phyloP scores from a whole-genome alignment of 176 grass and related monocot genomes.

The Eleusine coracana region DNA sequence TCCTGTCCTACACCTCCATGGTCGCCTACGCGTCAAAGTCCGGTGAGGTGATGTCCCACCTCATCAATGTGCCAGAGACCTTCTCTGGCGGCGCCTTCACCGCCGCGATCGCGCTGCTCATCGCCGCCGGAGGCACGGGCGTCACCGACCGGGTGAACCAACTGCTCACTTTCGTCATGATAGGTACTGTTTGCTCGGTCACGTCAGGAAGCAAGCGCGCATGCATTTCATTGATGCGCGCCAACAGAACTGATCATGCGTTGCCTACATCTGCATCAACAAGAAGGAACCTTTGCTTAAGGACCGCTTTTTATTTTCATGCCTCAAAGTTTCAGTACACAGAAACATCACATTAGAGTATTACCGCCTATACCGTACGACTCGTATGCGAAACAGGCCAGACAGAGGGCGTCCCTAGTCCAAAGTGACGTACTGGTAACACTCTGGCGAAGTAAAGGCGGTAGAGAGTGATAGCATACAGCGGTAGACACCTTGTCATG shows the following conservation, averaged over 20 bases:
- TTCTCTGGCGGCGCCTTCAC: conserved; percentile 65
- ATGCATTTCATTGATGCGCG: not conserved
- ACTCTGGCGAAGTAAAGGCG: not conserved
- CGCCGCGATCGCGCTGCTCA: conserved; percentile 60
- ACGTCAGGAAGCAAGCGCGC: not conserved
- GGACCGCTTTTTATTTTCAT: not conserved
- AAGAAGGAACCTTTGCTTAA: not conserved
- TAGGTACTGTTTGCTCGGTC: conserved; percentile 32
- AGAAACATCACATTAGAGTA: not conserved
- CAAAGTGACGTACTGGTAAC: not conserved
- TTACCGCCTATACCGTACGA: not conserved
- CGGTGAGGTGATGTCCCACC: conserved; percentile 67
- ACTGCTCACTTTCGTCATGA: conserved; percentile 71
- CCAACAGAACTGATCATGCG: not conserved
- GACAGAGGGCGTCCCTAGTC: not conserved
- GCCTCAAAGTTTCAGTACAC: not conserved
- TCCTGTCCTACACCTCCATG: conserved; percentile 77
- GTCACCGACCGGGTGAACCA: conserved; percentile 75
- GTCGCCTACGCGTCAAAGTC: conserved; percentile 83
- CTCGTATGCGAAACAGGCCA: not conserved
- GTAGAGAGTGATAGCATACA: not conserved
- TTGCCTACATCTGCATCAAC: conserved; percentile 25
- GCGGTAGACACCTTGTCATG: not conserved
- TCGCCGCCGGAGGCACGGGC: conserved; percentile 60
- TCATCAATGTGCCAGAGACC: conserved; percentile 56